These are phyloP conservation scores for Thelonectria rubi DNA, from an alignment of 2,329 filamentous ascomycete species.

Conservation along the genomic window DNA sequence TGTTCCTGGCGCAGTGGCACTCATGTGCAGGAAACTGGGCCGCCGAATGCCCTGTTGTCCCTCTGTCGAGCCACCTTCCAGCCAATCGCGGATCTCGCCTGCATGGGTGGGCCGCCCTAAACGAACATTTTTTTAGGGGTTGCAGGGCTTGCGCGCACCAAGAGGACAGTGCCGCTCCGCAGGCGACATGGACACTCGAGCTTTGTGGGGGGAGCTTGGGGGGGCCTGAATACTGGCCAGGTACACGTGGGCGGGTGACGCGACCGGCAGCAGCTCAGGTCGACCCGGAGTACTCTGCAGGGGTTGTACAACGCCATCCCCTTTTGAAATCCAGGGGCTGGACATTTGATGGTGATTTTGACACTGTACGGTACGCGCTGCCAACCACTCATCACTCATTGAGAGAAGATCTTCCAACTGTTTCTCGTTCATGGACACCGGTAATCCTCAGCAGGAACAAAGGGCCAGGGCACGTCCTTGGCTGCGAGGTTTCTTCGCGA, in stretches of 20 bases:
- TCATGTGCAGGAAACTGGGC: constrained; percentile 18
- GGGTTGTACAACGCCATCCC: constrained; percentile 29
- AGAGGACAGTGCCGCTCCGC: constrained; percentile 27
- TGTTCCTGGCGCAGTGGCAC: constrained; percentile 29
- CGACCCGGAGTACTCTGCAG: constrained; percentile 26
- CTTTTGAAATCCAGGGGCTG: constrained; percentile 36
- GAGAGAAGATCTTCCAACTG: constrained; percentile 12
- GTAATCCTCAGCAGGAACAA: constrained; percentile 4
- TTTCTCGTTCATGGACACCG: neutral
- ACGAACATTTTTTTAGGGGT: constrained; percentile 41
- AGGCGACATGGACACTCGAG: constrained; percentile 22
- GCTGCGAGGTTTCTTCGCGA: no score
- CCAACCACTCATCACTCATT: constrained; percentile 7
- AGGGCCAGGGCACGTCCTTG: constrained; percentile 7
- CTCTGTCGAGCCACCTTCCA: constrained; percentile 21
- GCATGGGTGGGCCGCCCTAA: constrained; percentile 24
- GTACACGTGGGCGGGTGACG: constrained; percentile 21
- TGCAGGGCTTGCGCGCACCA: constrained; percentile 27
- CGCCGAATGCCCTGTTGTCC: constrained; percentile 15
- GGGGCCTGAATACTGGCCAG: constrained; percentile 15
- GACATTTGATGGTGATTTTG: constrained; percentile 15
- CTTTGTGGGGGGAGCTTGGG: constrained; percentile 22
- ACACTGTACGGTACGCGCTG: constrained; percentile 11
- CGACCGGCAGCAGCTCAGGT: constrained; percentile 8
- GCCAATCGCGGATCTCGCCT: constrained; percentile 32